Percentiles rank a stretch among this genome's conserved stretches.
phyloP scores from a whole-genome alignment of 495 filamentous ascomycete genomes.

The Letharia lupina region DNA sequence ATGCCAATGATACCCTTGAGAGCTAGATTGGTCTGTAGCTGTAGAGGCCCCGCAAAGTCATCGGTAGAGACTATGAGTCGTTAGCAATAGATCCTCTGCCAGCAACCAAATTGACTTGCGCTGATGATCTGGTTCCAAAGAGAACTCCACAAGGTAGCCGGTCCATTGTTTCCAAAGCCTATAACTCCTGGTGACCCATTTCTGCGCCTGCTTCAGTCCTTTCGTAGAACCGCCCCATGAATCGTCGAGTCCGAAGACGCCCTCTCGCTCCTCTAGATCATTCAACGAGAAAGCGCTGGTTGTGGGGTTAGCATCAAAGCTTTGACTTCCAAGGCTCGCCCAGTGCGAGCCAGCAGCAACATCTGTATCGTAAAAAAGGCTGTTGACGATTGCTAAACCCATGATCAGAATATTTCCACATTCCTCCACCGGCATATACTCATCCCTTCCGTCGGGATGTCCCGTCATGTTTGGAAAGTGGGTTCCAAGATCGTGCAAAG shows the following conservation, averaged over 20 bases:
- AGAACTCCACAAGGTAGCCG: constrained; percentile 78
- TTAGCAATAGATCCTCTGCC: neutral
- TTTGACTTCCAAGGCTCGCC: constrained; percentile 31
- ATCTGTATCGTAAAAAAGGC: constrained; percentile 58
- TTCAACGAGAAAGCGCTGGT: constrained; percentile 36
- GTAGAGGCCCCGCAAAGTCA: constrained; percentile 90
- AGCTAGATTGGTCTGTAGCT: constrained; percentile 87
- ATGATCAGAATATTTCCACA: constrained; percentile 96
- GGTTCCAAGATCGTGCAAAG: constrained; percentile 84
- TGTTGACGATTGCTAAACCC: constrained; percentile 79
- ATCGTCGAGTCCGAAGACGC: constrained; percentile 42
- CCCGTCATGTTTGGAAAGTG: constrained; percentile 92
- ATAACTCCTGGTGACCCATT: constrained; percentile 60
- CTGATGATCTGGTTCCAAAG: constrained; percentile 77
- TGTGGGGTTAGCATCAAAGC: constrained; percentile 22
- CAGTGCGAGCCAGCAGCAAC: constrained; percentile 46
- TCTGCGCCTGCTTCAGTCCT: constrained; percentile 43
- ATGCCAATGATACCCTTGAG: constrained; percentile 93
- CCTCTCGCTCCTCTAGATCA: constrained; percentile 36
- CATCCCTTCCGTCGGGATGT: constrained; percentile 77
- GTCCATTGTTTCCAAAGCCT: constrained; percentile 90
- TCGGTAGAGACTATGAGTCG: constrained; percentile 63
- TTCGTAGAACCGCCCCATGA: constrained; percentile 43
- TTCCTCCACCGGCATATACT: constrained; percentile 97
- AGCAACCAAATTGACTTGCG: constrained; percentile 34